Percentiles rank a stretch among this genome's conserved stretches.
Evolutionary conservation across 495 filamentous ascomycete species (phyloP).

Genomic region (Penicillium manginii): DNA sequence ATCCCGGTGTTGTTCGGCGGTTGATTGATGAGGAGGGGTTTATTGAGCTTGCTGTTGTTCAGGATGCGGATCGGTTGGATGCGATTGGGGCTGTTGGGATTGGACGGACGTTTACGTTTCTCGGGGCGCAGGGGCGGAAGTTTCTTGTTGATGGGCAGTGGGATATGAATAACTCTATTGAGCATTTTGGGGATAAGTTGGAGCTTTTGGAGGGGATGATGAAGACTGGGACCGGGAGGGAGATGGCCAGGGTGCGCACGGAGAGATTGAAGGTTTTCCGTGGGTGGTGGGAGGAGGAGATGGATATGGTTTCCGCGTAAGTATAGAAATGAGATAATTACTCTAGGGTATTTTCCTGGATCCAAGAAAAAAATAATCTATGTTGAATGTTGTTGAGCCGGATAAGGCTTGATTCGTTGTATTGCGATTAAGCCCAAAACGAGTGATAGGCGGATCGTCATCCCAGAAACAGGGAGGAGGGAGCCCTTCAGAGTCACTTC

Average conservation of each 20-base stretch:
- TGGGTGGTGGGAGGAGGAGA: constrained; percentile 76
- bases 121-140: constrained; percentile 59
- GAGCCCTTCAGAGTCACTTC: constrained; percentile 2
- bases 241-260: constrained; percentile 66
- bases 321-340: neutral
- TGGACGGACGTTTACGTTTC: constrained; percentile 76
- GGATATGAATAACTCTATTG: constrained; percentile 65
- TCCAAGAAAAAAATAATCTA: neutral
- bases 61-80: constrained; percentile 90
- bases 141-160: constrained; percentile 35
- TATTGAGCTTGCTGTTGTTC: constrained; percentile 81
- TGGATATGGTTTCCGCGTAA: constrained; percentile 18
- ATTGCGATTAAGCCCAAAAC: constrained; percentile 11
- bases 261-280: constrained; percentile 65
- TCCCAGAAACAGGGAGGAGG: neutral
- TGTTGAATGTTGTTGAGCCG: constrained; percentile 13
- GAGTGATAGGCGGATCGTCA: constrained; percentile 9
- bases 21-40: constrained; percentile 54
- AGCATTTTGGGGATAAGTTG: constrained; percentile 82
- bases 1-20: constrained; percentile 53
- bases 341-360: neutral
- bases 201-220: constrained; percentile 74
- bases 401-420: neutral
- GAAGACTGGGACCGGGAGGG: constrained; percentile 76
- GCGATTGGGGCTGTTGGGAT: constrained; percentile 86